Evolutionary conservation across 1,139 yeast genomes (phyloP), one percentile per base, ranked within the genome.

Genomic region (Yamadazyma atmosphaerica): DNA sequence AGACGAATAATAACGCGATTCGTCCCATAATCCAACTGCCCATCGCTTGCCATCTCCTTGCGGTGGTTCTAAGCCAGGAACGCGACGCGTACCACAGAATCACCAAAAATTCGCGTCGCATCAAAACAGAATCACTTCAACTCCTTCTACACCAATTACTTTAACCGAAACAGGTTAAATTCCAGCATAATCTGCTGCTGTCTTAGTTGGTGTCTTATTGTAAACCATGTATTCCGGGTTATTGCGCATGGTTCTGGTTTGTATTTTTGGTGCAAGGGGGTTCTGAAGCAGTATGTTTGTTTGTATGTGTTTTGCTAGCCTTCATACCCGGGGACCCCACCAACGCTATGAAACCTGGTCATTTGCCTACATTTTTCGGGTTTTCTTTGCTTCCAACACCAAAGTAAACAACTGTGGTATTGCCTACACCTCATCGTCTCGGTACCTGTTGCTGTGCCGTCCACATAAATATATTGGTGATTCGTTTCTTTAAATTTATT

Each of bases 71-170:
- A 19, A 6, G 22, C 22, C 8, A 6, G 9, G 9, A 6, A 19
- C 22, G 22, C 22, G 22, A 19, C 22, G 22, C 22, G 22, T n/a
- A n/a, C n/a, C n/a, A n/a, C n/a, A n/a, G n/a, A n/a, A n/a, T n/a
- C n/a, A n/a, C n/a, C n/a, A 19, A 19, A 19, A 19, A 19, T 19
- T 19, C 8, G 22, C 22, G 22, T 19, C 9, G 6, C 9, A 17
- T 8, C n/a, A 11, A 6, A n/a, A 28, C 38, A 34, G 18, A 11
- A 34, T 34, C 34, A 35, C 19, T 25, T 28, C 31, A 18, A 19
- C 45, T 41, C 47, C 47, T 43, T 34, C 44, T 42, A 42, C 44
- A 34, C 45, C 41, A 37, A 16, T 6, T 19, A 9, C 6, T 33
- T 35, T 32, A 32, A 25, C 44, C 27, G 12, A 32, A 34, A 18